Evolutionary conservation across 2,329 filamentous ascomycete genomes (phyloP), one percentile per base, ranked within the genome.

Genomic region (Hypoxylon sp.): DNA sequence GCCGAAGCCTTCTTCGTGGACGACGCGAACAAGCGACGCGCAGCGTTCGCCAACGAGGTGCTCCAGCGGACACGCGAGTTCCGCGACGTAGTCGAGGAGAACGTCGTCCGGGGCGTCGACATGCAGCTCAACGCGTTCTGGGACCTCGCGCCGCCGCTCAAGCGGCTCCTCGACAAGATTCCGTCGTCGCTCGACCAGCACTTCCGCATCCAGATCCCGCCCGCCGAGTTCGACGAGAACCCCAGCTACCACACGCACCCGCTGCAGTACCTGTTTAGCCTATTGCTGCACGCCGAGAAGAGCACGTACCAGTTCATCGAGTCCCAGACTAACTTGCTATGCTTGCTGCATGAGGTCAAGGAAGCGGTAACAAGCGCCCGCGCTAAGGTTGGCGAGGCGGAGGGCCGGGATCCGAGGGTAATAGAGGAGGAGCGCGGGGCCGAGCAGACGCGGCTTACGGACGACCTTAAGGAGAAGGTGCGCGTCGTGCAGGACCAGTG

Each of bases 261-360:
- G 10, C 81, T 98, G 77, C 93, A 98, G 80, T 98, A 99, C 78
- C 86, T 99, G 0, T 96, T 94, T 79, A 92, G 90, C 51, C 83
- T 98, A 24, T 85, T 99, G 7, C 87, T 91, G 5, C 95, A 98
- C 75, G 92, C 94, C 0, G 93, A 97, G 78, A 97, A 96, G 82
- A 94, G 92, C 74, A 95, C 93, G 7, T 97, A 97, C 76, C 96
- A 98, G 79, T 98, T 97, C 80, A 98, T 98, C 75, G 96, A 98
- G 82, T 92, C 90, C 6, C 95, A 98, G 82, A 95, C 90, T 31
- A 98, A 98, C 76, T 84, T 98, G 35, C 85, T 97, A 24, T 98
- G 95, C 76, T 84, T 98, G 39, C 81, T 97, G 62, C 96, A 98
- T 75, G 94, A 98, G 80, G 93, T 97, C 58, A 93, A 93, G 77